These are phyloP conservation scores for Piloderma croceum DNA, from an alignment of 768 basidiomycete genomes.

Conservation along the genomic window DNA sequence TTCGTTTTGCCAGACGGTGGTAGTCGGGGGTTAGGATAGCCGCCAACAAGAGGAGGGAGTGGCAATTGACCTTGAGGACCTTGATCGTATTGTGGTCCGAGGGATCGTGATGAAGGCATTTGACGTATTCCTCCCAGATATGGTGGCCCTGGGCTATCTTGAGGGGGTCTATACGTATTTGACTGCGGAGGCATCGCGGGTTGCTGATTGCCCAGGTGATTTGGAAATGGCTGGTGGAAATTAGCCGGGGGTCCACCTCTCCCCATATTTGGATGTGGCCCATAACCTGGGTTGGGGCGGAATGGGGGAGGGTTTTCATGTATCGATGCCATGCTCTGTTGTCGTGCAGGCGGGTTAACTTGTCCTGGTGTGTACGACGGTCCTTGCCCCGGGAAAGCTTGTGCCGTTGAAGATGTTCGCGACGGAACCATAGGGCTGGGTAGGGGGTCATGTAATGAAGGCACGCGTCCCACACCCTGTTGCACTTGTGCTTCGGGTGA, in stretches of 20 bases:
- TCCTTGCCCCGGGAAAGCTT: too few species aligned
- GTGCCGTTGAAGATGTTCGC: slow-evolving; percentile 20
- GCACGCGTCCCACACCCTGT: slow-evolving; percentile 15
- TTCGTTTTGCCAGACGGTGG: slow-evolving; percentile 18
- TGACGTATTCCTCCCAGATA: slow-evolving; percentile 35
- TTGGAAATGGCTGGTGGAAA: slow-evolving; percentile 10
- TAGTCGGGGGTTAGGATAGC: slow-evolving; percentile 32
- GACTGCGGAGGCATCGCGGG: background rate
- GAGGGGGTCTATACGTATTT: background rate
- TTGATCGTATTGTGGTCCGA: slow-evolving; percentile 43
- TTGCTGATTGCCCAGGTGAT: slow-evolving; percentile 8
- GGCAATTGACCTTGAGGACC: slow-evolving; percentile 27
- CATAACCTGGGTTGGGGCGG: slow-evolving; percentile 18
- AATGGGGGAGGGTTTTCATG: slow-evolving; percentile 20
- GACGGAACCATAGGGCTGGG: too few species aligned
- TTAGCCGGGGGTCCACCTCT: slow-evolving; percentile 5
- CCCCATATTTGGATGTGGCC: slow-evolving; percentile 12
- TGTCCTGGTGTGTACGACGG: too few species aligned
- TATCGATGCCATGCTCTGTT: slow-evolving; percentile 28
- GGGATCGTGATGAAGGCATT: slow-evolving; percentile 53
- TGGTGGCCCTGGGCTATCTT: slow-evolving; percentile 3
- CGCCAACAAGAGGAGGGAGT: slow-evolving; percentile 34
- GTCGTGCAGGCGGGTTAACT: slow-evolving; percentile 18
- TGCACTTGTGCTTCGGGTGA: slow-evolving; percentile 27
- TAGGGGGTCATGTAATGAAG: slow-evolving; percentile 16